Evolutionary conservation across 768 basidiomycete species (phyloP), one percentile per base, ranked within the genome.

Genomic region (Suillus clintonianus): DNA sequence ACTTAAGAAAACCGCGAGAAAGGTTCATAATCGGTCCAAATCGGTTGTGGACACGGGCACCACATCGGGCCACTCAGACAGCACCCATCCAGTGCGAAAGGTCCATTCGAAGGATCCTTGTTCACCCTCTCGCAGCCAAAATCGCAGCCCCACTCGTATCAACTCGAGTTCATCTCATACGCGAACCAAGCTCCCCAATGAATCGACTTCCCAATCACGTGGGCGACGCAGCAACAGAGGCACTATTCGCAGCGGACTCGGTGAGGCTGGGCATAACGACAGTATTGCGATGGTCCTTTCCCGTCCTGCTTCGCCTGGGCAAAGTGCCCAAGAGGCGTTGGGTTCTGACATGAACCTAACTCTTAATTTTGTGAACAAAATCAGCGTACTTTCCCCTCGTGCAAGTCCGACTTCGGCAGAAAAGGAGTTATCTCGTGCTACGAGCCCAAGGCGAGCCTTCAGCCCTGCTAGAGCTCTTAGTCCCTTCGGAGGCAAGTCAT

Each of bases 401-500:
- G 34, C 42, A 11, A 37, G 43, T 43, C 15, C 60, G 37, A 66
- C 58, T 47, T 61, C 27, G 8, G n/a, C 64, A n/a, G 51, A 4
- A 17, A 17, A 58, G 34, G 43, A 64, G 1, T 62, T 60, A 34
- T 22, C 36, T 43, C 61, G 27, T n/a, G 56, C 62, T 9, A 39
- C n/a, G 17, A 74, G 67, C 39, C 67, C 70, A 4, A 58, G 55
- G 2, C 74, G 74, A 60, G 67, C 70, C 17, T 61, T 74, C 47
- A 77, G 66, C 55, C 66, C 66, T 2, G 32, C n/a, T 6, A 67
- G 64, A 60, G 60, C 66, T 39, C 66, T 66, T 37, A 74, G 78
- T 69, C 78, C 78, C 55, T 64, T 73, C 3, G 70, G 74, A 60
- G 76, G 78, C 61, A 66, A 69, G 73, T 59, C 67, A 63, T 43